Percentiles rank a stretch among this genome's conserved stretches.
These are phyloP conservation scores for Agaricus bisporus DNA, from an alignment of 768 basidiomycete species.

Conservation along the genomic window DNA sequence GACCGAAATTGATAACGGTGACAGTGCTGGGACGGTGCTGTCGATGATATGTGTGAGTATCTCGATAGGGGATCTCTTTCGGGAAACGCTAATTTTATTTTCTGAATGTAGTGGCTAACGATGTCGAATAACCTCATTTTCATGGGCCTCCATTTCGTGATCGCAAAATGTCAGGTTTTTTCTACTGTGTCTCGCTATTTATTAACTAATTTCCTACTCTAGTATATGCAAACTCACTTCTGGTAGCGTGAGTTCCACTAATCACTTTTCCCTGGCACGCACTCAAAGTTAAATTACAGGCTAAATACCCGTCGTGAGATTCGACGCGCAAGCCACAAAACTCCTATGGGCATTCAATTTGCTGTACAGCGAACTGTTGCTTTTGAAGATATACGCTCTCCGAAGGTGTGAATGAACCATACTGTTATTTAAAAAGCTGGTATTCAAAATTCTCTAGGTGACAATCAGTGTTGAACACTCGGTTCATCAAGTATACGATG, in stretches of 20 bases:
- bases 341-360: too few species aligned
- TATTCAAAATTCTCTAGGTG: background rate
- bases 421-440: background rate
- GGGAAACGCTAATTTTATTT: slow-evolving; percentile 28
- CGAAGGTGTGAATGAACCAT: background rate
- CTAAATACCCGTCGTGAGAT: slow-evolving; percentile 16
- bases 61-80: background rate
- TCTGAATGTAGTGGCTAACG: too few species aligned
- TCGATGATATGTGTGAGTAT: slow-evolving; percentile 42
- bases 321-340: slow-evolving; percentile 12
- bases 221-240: slow-evolving; percentile 45
- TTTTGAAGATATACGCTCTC: background rate
- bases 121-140: slow-evolving; percentile 40
- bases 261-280: too few species aligned
- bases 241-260: too few species aligned
- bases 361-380: background rate
- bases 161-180: slow-evolving; percentile 31
- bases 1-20: background rate
- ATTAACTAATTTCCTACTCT: background rate
- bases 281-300: slow-evolving; percentile 1
- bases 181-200: background rate
- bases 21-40: slow-evolving; percentile 36
- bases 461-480: slow-evolving; percentile 1
- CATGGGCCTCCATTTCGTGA: slow-evolving; percentile 45
- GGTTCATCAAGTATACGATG: background rate